Evolutionary conservation across 192 early-diverging fungal genomes (phyloP).

Genomic region (Coemansia umbellata): DNA sequence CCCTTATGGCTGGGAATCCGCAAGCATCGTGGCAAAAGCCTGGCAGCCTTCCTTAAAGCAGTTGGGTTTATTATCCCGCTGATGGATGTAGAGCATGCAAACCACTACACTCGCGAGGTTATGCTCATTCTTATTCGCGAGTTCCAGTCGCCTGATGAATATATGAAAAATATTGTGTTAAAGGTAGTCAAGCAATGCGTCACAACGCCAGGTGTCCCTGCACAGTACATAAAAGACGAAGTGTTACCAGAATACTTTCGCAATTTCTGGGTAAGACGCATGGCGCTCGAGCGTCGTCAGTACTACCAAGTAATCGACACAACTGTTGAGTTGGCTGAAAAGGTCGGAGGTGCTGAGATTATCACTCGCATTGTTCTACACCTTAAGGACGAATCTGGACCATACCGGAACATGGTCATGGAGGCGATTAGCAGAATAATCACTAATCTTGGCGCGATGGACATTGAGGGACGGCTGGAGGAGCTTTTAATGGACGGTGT

Average conservation of each 20-base stretch:
- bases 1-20: constrained; percentile 92
- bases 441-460: constrained; percentile 73
- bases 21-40: constrained; percentile 91
- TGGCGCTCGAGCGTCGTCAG: constrained; percentile 94
- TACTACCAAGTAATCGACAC: constrained; percentile 92
- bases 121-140: constrained; percentile 91
- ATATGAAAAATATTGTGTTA: constrained; percentile 98
- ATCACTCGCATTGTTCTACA: constrained; percentile 82
- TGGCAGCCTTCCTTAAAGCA: constrained; percentile 98
- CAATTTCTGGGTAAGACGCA: constrained; percentile 96
- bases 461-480: constrained; percentile 88
- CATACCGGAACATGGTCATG: constrained; percentile 97
- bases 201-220: constrained; percentile 86
- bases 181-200: constrained; percentile 97
- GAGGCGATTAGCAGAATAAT: constrained; percentile 88
- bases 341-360: constrained; percentile 90
- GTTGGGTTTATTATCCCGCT: constrained; percentile 97
- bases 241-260: constrained; percentile 95
- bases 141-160: constrained; percentile 96
- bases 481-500: constrained; percentile 96
- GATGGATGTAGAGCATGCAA: constrained; percentile 94
- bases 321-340: constrained; percentile 90
- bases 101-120: constrained; percentile 90
- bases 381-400: constrained; percentile 92
- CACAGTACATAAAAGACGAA: constrained; percentile 79